phyloP scores from a whole-genome alignment of 768 basidiomycete species.

The Leucosporidium yakuticum region DNA sequence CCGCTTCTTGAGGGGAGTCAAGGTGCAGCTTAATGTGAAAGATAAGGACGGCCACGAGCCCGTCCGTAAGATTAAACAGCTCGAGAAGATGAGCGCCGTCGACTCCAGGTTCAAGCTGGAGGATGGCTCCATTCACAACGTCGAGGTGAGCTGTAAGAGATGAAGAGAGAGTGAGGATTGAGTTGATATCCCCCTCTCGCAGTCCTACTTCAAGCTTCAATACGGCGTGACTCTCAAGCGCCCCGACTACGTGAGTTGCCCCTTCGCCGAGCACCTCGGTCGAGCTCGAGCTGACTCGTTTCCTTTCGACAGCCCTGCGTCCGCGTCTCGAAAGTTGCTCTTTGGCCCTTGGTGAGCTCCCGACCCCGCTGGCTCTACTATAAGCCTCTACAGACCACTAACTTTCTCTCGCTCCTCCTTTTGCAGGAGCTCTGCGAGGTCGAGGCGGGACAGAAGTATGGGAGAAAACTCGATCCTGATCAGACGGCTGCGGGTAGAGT shows the following conservation, averaged over 20 bases:
- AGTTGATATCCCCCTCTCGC: constrained; percentile 8
- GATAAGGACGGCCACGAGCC: constrained; percentile 7
- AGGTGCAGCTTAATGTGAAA: constrained; percentile 21
- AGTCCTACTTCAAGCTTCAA: constrained; percentile 16
- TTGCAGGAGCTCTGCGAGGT: constrained; percentile 10
- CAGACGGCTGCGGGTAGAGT: constrained; percentile 13
- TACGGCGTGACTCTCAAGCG: constrained; percentile 17
- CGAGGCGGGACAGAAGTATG: constrained; percentile 9
- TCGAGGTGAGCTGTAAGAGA: neutral
- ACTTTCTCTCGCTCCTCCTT: no score
- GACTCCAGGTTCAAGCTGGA: constrained; percentile 11
- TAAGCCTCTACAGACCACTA: neutral
- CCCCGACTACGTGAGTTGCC: constrained; percentile 11
- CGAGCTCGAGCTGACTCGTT: neutral
- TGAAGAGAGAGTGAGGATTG: no score
- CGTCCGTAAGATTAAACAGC: neutral
- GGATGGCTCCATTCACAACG: constrained; percentile 2
- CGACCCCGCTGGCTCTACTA: neutral
- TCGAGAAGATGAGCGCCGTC: constrained; percentile 4
- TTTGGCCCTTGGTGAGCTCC: neutral
- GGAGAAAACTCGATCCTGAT: constrained; percentile 15
- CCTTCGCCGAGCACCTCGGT: neutral
- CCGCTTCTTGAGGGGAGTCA: constrained; percentile 6
- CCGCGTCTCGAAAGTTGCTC: constrained; percentile 23
- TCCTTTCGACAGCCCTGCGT: constrained; percentile 17